These are phyloP conservation scores for Petunia hybrid DNA, from an alignment of 305 asterid species.

Conservation along the genomic window DNA sequence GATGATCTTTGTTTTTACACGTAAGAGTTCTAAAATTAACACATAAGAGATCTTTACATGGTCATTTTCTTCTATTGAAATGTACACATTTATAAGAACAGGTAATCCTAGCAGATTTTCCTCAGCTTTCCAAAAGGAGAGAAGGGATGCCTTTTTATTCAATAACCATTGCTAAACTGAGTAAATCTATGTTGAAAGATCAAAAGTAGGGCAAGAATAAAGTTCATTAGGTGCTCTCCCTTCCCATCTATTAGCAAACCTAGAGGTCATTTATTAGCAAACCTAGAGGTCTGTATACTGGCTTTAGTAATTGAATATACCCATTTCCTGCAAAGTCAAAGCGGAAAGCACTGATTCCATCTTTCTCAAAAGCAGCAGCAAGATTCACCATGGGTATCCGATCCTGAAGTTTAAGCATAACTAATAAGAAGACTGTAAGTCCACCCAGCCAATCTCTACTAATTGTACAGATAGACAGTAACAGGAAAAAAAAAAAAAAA, in stretches of 20 bases:
- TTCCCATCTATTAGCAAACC: not conserved
- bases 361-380: constrained; percentile 67
- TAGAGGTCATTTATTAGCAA: not conserved
- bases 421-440: not conserved
- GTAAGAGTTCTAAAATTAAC: too few species aligned
- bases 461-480: not conserved
- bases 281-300: not conserved
- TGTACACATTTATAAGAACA: constrained; percentile 8
- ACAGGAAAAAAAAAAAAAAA: not conserved
- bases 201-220: not conserved
- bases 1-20: too few species aligned
- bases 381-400: constrained; percentile 87
- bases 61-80: not conserved
- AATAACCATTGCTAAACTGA: constrained; percentile 19
- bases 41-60: too few species aligned
- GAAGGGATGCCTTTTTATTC: not conserved
- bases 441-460: not conserved
- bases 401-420: constrained; percentile 54
- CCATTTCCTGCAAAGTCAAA: constrained; percentile 98
- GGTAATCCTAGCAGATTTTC: not conserved
- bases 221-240: not conserved
- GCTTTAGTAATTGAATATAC: constrained; percentile 47
- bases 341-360: constrained; percentile 82
- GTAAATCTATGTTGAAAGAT: not conserved
- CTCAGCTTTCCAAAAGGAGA: not conserved